Evolutionary conservation across 2,329 filamentous ascomycete species (phyloP), one percentile per base, ranked within the genome.

Genomic region (Hypoxylon sp.): DNA sequence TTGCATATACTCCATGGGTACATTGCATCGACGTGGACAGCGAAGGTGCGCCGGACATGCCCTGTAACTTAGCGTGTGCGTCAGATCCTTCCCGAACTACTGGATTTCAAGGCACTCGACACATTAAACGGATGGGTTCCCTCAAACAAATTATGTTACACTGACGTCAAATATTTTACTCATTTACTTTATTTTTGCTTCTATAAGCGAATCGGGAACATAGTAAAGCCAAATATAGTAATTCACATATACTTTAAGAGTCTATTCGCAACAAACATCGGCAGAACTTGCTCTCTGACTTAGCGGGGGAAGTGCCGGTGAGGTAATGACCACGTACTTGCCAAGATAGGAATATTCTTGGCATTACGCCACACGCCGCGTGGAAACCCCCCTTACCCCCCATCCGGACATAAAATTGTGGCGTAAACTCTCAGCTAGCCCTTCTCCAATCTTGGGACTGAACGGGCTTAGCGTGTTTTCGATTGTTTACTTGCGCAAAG

Each of bases 401-500:
- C 57, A 4, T 33, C 6, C 29, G 6, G 5, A 22, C 2, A 6
- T 53, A 50, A 33, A 50, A 44, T 6, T 50, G 51, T 55, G 59
- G 42, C 51, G 26, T 14, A 53, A 24, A 33, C 47, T 64, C 37
- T 37, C 31, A 47, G 54, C 51, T 19, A 47, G 29, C 29, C 26
- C 39, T 44, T 22, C 46, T 11, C 56, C 37, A 66, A 52, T 26
- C 14, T 48, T 59, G 17, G 3, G 17, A 19, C 56, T 3, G 58
- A 68, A 67, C 5, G 58, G 35, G 65, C 29, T 33, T 65, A 70
- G 70, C 54, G 68, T 29, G 31, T 33, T 54, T 59, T 6, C 26
- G 24, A 52, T 68, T 72, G 70, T 72, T 72, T 72, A 72, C 70
- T 72, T 72, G 57, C 65, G 68, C 65, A 67, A 54, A 61, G 39